Base-by-base conservation (phyloP, 164 flowering plant species). In the Dillenia suffruticosa region DNA sequence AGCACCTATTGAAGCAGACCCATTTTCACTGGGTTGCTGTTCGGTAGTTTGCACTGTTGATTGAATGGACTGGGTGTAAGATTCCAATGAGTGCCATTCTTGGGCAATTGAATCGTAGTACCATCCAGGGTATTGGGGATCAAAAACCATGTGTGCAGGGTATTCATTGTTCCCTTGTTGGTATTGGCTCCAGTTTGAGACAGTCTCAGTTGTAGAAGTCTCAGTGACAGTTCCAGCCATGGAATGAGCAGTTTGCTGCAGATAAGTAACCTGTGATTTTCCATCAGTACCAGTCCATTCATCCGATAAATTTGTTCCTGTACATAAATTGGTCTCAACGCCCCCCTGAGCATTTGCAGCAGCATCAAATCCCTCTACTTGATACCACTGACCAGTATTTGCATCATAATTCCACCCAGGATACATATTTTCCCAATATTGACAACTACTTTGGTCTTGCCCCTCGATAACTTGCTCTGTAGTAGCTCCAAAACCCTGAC, bases 71-170 rank as follows among this genome's bases (percentile, higher is more conserved):
- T 73, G 59, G 47, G 56, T 63, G 52, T 84, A 91, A 40, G 82
- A 61, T 26, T 85, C 96, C 67, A 94, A 72, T n/a, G 74, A 10
- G 44, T 71, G 73, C 99, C 99, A 94, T 64, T 84, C 86, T 64
- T 75, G 84, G 58, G 77, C 62, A 59, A 78, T 71, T 14, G 86
- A 84, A 65, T 94, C 97, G 74, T 84, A 94, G 64, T 88, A 89
- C 96, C 93, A 91, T 64, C 84, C 97, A 59, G 99, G 99, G 54
- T 86, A 89, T 61, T 89, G 99, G 50, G 96, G 89, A 71, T 91
- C 96, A 79, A 94, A 94, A 12, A 86, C 70, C 96, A 91, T 91
- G 73, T 88, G 86, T 14, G 82, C 66, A 10, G 96, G 97, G 66
- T 85, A 88, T 43, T 74, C 85, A 60, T 69, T 77, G 67, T 59